Percentiles rank a stretch among this genome's conserved stretches.
phyloP scores from a whole-genome alignment of 148 eudicot genomes.

The Spergularia bocconei region DNA sequence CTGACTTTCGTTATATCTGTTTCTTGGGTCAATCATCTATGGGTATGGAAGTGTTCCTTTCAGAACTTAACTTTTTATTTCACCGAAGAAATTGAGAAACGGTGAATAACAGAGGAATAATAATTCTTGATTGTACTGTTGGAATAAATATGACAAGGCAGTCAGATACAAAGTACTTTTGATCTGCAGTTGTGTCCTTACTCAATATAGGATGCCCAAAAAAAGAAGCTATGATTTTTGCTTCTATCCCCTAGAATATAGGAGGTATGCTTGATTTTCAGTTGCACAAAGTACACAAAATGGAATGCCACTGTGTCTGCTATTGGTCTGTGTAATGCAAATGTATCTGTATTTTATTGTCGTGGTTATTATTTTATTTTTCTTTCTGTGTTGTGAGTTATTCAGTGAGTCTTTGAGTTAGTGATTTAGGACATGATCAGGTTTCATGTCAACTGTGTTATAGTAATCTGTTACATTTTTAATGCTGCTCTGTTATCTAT shows the following conservation, averaged over 20 bases:
- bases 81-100: too few relatives aligned
- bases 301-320: not conserved
- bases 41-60: too few relatives aligned
- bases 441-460: not conserved
- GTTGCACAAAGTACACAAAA: not conserved
- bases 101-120: too few relatives aligned
- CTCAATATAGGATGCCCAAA: not conserved
- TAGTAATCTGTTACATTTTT: not conserved
- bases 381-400: not conserved
- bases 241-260: not conserved
- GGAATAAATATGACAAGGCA: too few relatives aligned
- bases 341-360: not conserved
- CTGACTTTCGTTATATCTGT: too few relatives aligned
- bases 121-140: too few relatives aligned
- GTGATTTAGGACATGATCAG: not conserved
- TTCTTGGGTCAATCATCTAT: too few relatives aligned
- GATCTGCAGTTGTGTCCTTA: not conserved
- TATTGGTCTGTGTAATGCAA: not conserved
- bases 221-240: too few relatives aligned
- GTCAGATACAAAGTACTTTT: too few relatives aligned
- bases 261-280: not conserved
- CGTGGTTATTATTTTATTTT: not conserved
- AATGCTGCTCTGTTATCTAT: too few relatives aligned
- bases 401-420: not conserved
- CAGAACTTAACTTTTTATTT: too few relatives aligned